Evolutionary conservation across 352 stramenopile genomes (phyloP).

Genomic region (Phytophthora chlamydospora): DNA sequence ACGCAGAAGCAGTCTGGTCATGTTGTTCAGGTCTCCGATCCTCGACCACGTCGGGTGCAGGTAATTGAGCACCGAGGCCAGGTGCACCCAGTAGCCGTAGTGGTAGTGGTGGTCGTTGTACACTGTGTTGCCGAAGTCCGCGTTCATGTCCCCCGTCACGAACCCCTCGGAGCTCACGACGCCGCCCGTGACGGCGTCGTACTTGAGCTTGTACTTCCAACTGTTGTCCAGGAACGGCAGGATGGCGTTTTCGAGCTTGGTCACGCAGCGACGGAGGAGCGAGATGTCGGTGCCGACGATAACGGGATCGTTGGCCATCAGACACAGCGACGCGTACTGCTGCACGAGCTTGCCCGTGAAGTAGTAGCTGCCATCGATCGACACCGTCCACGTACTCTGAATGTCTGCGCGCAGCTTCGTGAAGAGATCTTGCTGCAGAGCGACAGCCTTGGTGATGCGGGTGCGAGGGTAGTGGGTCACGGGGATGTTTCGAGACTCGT

Average conservation of each 20-base stretch:
- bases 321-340: conserved; percentile 74
- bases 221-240: conserved; percentile 64
- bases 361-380: conserved; percentile 65
- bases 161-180: conserved; percentile 75
- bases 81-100: conserved; percentile 80
- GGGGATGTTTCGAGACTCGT: conserved; percentile 48
- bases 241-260: conserved; percentile 65
- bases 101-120: conserved; percentile 86
- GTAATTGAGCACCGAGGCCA: conserved; percentile 68
- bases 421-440: conserved; percentile 44
- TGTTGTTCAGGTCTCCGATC: conserved; percentile 57
- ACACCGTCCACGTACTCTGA: conserved; percentile 56
- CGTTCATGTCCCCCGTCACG: conserved; percentile 50
- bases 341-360: conserved; percentile 80
- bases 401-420: conserved; percentile 61
- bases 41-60: conserved; percentile 67
- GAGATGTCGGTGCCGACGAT: conserved; percentile 68
- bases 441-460: conserved; percentile 45
- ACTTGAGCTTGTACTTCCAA: conserved; percentile 69
- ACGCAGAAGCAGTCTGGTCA: conserved; percentile 52
- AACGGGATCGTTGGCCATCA: conserved; percentile 73
- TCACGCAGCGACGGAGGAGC: conserved; percentile 60
- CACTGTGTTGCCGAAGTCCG: conserved; percentile 76
- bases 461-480: conserved; percentile 66
- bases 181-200: conserved; percentile 64